Conservation (phyloP, 441 rosid species). For the Manihot esculenta region DNA sequence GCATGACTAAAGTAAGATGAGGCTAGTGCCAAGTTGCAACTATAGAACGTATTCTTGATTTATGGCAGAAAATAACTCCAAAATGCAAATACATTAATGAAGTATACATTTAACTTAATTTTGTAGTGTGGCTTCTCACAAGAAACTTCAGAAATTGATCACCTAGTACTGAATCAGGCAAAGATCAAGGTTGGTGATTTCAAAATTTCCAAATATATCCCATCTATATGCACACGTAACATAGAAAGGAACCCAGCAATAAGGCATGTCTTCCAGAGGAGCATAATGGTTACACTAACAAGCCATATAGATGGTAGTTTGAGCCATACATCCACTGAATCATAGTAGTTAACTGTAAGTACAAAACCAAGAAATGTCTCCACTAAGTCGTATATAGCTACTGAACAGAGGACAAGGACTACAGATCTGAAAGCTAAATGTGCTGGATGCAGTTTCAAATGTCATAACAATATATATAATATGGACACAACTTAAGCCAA, state of each 20-base stretch:
- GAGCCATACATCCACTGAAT: not conserved
- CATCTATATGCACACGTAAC: not conserved
- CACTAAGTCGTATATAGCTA: not conserved
- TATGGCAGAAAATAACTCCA: not conserved
- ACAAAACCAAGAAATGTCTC: not conserved
- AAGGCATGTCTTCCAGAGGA: not conserved
- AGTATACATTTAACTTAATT: not conserved
- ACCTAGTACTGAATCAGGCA: not conserved
- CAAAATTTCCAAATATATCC: not conserved
- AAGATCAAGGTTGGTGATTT: not conserved
- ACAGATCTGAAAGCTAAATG: not conserved
- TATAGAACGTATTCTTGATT: not conserved
- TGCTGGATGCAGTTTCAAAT: not conserved
- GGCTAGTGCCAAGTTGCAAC: not conserved
- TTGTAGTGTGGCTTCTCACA: not conserved
- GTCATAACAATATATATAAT: not conserved
- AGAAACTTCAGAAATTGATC: slow-evolving; percentile 1
- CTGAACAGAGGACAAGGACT: not conserved
- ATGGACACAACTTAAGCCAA: not conserved
- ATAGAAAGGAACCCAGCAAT: not conserved
- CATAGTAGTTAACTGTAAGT: not conserved
- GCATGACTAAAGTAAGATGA: not conserved
- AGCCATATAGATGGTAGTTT: not conserved
- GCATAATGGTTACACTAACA: not conserved
- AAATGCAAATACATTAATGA: not conserved